Evolutionary conservation across 2,329 filamentous ascomycete genomes (phyloP).

Genomic region (Ophiocordyceps camponoti-saundersi): DNA sequence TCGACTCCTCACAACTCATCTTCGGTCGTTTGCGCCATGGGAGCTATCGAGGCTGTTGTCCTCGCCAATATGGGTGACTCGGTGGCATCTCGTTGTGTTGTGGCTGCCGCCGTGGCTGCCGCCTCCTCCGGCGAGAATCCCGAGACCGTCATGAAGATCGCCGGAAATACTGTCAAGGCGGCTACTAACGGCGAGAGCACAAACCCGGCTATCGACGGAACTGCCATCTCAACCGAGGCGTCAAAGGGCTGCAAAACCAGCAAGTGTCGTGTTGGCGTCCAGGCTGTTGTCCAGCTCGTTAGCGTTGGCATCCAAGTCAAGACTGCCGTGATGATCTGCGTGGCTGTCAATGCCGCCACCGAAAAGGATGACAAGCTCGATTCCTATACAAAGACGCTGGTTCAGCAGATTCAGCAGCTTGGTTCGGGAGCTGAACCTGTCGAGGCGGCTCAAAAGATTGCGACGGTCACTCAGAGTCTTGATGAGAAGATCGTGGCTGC

Average conservation of each 20-base stretch:
- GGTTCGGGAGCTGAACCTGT: neutral
- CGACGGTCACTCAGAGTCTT: neutral
- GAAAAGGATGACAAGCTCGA: neutral
- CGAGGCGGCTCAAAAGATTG: neutral
- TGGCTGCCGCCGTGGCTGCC: neutral
- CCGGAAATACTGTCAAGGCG: neutral
- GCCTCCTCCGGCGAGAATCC: neutral
- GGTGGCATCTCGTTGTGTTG: neutral
- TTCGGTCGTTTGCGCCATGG: neutral
- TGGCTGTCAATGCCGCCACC: neutral
- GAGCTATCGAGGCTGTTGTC: neutral
- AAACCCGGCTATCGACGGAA: neutral
- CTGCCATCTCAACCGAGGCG: neutral
- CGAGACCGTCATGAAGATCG: neutral
- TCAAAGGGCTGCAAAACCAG: neutral
- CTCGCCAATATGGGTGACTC: neutral
- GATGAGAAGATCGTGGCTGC: neutral
- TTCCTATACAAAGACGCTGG: neutral
- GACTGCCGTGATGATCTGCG: neutral
- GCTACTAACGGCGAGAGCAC: neutral
- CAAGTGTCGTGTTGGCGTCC: neutral
- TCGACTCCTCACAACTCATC: neutral
- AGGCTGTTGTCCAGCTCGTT: neutral
- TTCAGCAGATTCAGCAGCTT: neutral
- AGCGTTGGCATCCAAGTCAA: neutral